Conservation (phyloP, 2,329 filamentous ascomycete genomes). For the Sphaerulina populicola region DNA sequence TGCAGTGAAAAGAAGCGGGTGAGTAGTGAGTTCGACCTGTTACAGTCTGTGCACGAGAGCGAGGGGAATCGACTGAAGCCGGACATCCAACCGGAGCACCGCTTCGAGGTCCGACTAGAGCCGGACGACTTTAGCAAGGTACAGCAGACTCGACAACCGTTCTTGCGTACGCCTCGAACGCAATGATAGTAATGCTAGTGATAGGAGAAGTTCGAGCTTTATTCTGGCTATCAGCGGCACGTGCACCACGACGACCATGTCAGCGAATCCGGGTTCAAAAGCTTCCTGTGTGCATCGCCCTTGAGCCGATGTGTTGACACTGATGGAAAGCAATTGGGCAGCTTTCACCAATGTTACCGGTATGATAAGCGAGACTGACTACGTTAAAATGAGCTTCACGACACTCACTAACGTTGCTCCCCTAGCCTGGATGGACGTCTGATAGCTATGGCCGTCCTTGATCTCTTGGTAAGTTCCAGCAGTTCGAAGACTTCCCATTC, state of each 20-base stretch:
- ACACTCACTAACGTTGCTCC: background rate
- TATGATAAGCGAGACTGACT: background rate
- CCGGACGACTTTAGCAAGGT: constrained; percentile 54
- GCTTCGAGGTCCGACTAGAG: constrained; percentile 62
- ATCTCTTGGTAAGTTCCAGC: constrained; percentile 46
- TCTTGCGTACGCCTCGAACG: background rate
- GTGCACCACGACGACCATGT: constrained; percentile 65
- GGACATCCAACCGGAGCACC: constrained; percentile 52
- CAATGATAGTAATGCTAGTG: background rate
- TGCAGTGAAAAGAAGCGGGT: constrained; percentile 51
- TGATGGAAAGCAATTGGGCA: constrained; percentile 55
- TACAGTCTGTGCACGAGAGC: constrained; percentile 59
- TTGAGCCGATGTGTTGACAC: constrained; percentile 43
- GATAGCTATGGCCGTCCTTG: constrained; percentile 67
- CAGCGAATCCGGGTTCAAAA: constrained; percentile 53
- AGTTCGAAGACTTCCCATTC: too few relatives aligned
- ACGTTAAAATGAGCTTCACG: constrained; percentile 38
- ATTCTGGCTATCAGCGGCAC: constrained; percentile 63
- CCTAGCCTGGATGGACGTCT: constrained; percentile 62
- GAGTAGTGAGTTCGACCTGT: constrained; percentile 59
- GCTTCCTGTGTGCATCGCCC: constrained; percentile 67
- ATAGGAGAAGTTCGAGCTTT: constrained; percentile 62
- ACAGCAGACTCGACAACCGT: background rate
- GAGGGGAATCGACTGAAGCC: constrained; percentile 49
- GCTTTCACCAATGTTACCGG: constrained; percentile 62